Evolutionary conservation across 768 basidiomycete genomes (phyloP), one percentile per base, ranked within the genome.

Genomic region (Saitozyma podzolica): DNA sequence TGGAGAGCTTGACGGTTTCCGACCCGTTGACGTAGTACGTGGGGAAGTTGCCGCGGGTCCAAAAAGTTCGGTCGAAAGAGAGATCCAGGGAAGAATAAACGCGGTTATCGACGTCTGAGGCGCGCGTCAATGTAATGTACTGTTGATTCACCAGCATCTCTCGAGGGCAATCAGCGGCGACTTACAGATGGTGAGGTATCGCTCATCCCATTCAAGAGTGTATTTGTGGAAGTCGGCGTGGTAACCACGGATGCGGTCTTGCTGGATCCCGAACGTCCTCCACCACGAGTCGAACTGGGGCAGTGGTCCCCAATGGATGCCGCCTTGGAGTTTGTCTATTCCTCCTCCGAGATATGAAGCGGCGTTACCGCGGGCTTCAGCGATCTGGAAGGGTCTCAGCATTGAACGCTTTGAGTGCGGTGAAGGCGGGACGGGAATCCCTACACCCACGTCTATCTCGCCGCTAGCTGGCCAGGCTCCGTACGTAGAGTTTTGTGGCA

Each of bases 211-310:
- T 80, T 93, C 91, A 54, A 94, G 78, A 42, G 83, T 81, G 70
- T 89, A 93, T 6, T 85, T 89, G 75, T 92, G 91, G 83, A 90
- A 92, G 13, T 68, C 83, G 52, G 85, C 79, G 67, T 85, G 85
- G 74, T 85, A 91, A 59, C 84, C 83, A 3, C 52, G 42, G 29
- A 89, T 84, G 14, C 88, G 84, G 68, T 87, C 76, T 9, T 80
- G 78, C 86, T 87, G 86, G 83, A 85, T 89, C 37, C 91, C 89
- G 71, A 83, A 90, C 5, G 91, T 92, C 80, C 86, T 87, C 60
- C 80, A 82, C 37, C 83, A 84, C 40, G 85, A 83, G 69, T 89
- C 86, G 53, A 88, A 78, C 74, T 0, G 29, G 29, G 29, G 29
- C 29, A 29, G 29, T 29, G 88, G 88, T 0, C 89, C 90, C 78